Conservation (phyloP, 1,284 basidiomycete species). For the Grifola frondosa region DNA sequence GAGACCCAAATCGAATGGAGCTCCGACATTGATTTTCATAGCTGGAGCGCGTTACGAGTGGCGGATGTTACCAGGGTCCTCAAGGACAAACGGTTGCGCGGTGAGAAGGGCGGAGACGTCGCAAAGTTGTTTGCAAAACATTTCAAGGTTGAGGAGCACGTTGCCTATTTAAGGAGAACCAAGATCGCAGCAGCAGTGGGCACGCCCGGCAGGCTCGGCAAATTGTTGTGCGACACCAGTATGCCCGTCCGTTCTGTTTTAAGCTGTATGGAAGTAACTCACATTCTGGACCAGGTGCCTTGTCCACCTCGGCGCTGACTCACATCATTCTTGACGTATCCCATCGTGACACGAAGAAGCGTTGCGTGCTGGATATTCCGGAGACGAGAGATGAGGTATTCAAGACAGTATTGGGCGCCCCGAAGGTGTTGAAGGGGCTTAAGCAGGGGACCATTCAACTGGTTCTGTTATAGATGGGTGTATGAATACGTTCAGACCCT, state of each 20-base stretch:
- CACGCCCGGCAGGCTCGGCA: constrained; percentile 79
- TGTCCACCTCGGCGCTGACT: constrained; percentile 69
- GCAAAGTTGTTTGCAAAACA: constrained; percentile 87
- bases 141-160: constrained; percentile 80
- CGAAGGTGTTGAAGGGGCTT: constrained; percentile 59
- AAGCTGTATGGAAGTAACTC: constrained; percentile 45
- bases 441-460: constrained; percentile 72
- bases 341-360: constrained; percentile 71
- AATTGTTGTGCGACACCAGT: constrained; percentile 77
- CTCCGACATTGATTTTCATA: constrained; percentile 77
- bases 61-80: constrained; percentile 73
- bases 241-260: constrained; percentile 47
- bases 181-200: constrained; percentile 79
- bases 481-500: constrained; percentile 10
- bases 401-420: constrained; percentile 63
- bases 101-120: constrained; percentile 79
- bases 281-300: constrained; percentile 49
- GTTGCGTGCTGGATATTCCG: constrained; percentile 74
- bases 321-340: constrained; percentile 80
- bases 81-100: constrained; percentile 63
- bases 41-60: constrained; percentile 75
- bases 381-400: constrained; percentile 83
- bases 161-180: constrained; percentile 70
- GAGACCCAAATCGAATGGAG: constrained; percentile 68
- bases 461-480: constrained; percentile 60